Conservation (phyloP, 352 stramenopile genomes). For the Hyphochytrium catenoides region DNA sequence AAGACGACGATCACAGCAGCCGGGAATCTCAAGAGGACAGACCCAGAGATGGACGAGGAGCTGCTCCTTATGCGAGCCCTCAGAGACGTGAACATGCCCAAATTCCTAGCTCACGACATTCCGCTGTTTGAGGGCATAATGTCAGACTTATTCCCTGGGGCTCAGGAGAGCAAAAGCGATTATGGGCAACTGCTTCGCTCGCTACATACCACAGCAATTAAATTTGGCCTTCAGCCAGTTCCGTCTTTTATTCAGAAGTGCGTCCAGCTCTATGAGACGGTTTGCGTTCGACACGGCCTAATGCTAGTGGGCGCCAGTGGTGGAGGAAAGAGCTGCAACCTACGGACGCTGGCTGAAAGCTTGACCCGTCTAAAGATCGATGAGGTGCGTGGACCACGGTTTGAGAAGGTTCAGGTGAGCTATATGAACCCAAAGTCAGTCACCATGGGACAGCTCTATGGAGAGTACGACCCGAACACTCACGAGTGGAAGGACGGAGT, state of each 20-base stretch:
- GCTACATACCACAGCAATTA: conserved; percentile 1
- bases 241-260: conserved; percentile 56
- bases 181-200: not conserved
- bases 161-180: no score
- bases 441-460: conserved; percentile 47
- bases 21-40: conserved; percentile 26
- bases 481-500: conserved; percentile 56
- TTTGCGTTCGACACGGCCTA: conserved; percentile 67
- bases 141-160: conserved; percentile 47
- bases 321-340: conserved; percentile 34
- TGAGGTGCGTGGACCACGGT: conserved; percentile 17
- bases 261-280: conserved; percentile 68
- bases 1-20: conserved; percentile 51
- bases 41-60: conserved; percentile 17
- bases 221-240: conserved; percentile 21
- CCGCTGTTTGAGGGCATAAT: conserved; percentile 66
- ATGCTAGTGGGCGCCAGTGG: conserved; percentile 42
- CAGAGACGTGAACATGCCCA: conserved; percentile 67
- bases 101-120: conserved; percentile 66
- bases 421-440: conserved; percentile 54
- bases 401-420: conserved; percentile 26
- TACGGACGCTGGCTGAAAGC: conserved; percentile 19
- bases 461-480: conserved; percentile 50
- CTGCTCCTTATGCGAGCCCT: conserved; percentile 78
- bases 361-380: conserved; percentile 22